phyloP scores from a whole-genome alignment of 2,329 filamentous ascomycete species.

The Aspergillus ibericus region DNA sequence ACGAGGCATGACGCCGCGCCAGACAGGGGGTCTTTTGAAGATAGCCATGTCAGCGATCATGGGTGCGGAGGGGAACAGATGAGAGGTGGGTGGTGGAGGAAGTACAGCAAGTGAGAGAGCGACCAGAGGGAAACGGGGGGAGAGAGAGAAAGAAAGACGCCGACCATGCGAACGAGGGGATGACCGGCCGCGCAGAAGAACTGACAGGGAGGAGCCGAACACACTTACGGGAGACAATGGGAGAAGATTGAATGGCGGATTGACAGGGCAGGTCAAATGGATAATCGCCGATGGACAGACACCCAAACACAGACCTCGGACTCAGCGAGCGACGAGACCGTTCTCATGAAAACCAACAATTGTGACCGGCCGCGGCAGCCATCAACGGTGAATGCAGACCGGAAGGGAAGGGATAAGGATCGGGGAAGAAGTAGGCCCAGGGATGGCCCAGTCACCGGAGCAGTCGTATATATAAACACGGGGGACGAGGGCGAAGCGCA shows the following conservation, averaged over 20 bases:
- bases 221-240: neutral
- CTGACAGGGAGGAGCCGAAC: neutral
- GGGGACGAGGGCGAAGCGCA: neutral
- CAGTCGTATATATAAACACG: neutral
- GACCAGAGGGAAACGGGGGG: neutral
- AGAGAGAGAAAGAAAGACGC: neutral
- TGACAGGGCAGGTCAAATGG: neutral
- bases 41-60: conserved; percentile 2
- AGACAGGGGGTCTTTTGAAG: neutral
- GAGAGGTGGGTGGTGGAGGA: neutral
- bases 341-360: conserved; percentile 18
- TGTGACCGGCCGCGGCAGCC: neutral
- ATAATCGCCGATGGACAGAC: conserved; percentile 8
- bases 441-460: neutral
- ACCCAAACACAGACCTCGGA: conserved; percentile 10
- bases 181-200: neutral
- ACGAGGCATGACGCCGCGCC: conserved; percentile 32
- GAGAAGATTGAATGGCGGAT: neutral
- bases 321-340: conserved; percentile 6
- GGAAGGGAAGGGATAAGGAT: neutral
- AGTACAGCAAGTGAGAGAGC: neutral
- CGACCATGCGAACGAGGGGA: too few relatives aligned
- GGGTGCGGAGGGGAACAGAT: neutral
- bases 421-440: neutral
- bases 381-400: neutral